phyloP scores from a whole-genome alignment of 2,329 filamentous ascomycete species.

The Phyllachora maydis region DNA sequence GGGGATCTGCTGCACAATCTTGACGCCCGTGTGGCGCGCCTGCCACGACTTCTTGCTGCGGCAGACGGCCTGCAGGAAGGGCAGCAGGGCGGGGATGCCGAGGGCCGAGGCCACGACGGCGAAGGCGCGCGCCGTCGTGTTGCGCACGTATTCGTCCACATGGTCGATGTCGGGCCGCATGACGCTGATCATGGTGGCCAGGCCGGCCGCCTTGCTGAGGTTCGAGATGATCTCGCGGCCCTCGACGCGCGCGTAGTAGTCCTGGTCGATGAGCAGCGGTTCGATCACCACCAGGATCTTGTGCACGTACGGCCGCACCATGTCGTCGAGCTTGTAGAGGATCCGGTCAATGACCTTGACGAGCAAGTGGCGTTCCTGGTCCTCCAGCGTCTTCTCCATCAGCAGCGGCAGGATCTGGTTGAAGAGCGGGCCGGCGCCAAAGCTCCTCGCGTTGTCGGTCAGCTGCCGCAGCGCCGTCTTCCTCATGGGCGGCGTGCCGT shows the following conservation, averaged over 20 bases:
- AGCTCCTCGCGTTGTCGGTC: constrained; percentile 91
- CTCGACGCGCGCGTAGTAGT: constrained; percentile 96
- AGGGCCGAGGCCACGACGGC: constrained; percentile 92
- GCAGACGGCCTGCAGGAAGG: constrained; percentile 88
- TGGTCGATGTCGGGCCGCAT: constrained; percentile 99
- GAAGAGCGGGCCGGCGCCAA: constrained; percentile 84
- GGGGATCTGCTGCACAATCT: constrained; percentile 97
- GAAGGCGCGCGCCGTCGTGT: constrained; percentile 92
- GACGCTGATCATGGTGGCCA: constrained; percentile 97
- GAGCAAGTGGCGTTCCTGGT: constrained; percentile 91
- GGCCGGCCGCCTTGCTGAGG: constrained; percentile 83
- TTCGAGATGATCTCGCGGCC: constrained; percentile 98
- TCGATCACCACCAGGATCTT: constrained; percentile 98
- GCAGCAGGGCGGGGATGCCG: constrained; percentile 83
- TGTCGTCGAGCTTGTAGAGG: constrained; percentile 92
- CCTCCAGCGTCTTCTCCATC: constrained; percentile 96
- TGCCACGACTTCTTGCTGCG: constrained; percentile 99
- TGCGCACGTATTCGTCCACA: constrained; percentile 93
- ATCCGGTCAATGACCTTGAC: constrained; percentile 99
- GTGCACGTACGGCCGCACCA: constrained; percentile 90
- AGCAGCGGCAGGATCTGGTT: constrained; percentile 92
- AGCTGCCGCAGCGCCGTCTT: constrained; percentile 95
- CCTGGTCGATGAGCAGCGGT: constrained; percentile 95
- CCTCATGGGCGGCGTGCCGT: constrained; percentile 93
- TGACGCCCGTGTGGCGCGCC: constrained; percentile 90